A percentile compares a stretch with the other conserved stretches of the same genome.
These are phyloP conservation scores for Symbiotaphrina buchneri DNA, from an alignment of 495 filamentous ascomycete species.

Conservation along the genomic window DNA sequence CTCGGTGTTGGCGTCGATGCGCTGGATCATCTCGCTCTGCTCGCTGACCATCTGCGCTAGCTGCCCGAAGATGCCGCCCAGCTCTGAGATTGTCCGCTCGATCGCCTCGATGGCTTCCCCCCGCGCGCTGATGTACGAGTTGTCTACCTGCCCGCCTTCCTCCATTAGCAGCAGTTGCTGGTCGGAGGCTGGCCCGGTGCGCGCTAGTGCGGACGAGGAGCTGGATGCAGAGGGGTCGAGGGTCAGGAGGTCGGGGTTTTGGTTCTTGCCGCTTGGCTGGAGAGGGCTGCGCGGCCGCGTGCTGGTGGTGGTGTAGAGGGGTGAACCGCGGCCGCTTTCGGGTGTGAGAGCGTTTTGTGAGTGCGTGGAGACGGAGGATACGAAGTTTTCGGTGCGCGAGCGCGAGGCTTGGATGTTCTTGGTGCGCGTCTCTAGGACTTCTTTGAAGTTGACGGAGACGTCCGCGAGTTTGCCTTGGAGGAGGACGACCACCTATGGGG, in stretches of 20 bases:
- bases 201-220: conserved; percentile 24
- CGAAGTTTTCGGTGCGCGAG: conserved; percentile 84
- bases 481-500: conserved; percentile 47
- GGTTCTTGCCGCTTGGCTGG: conserved; percentile 26
- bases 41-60: conserved; percentile 94
- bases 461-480: conserved; percentile 89
- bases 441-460: conserved; percentile 87
- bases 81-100: conserved; percentile 80
- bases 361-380: conserved; percentile 68
- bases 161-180: conserved; percentile 91
- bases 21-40: conserved; percentile 78
- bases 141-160: conserved; percentile 62
- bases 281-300: conserved; percentile 32
- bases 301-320: conserved; percentile 68
- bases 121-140: conserved; percentile 78
- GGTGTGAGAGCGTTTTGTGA: conserved; percentile 38
- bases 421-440: conserved; percentile 86
- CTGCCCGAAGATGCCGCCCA: conserved; percentile 91
- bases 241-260: conserved; percentile 51
- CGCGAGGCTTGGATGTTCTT: conserved; percentile 96
- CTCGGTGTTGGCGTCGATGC: conserved; percentile 72
- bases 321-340: conserved; percentile 30
- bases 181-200: conserved; percentile 35
- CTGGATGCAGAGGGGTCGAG: conserved; percentile 50
- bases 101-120: conserved; percentile 95